These are phyloP conservation scores for Borovskyia barvae DNA, from an alignment of 208 protist genomes.

Conservation along the genomic window DNA sequence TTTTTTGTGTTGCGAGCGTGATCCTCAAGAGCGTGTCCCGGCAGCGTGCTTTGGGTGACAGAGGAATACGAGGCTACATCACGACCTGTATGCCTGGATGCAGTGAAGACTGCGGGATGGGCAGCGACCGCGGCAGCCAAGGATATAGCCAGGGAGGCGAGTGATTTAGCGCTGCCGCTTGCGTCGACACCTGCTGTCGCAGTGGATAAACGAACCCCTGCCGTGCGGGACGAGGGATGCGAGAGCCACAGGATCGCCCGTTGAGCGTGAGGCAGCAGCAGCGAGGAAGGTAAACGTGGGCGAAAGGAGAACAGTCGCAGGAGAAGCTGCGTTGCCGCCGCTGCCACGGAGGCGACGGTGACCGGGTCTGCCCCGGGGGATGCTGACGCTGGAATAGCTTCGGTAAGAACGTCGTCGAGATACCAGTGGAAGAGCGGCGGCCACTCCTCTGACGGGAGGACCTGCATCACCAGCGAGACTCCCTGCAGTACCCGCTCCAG, in stretches of 20 bases:
- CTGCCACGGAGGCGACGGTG: background rate
- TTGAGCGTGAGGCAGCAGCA: constrained; percentile 23
- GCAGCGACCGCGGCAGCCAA: constrained; percentile 20
- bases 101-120: constrained; percentile 5
- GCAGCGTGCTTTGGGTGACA: too few species aligned
- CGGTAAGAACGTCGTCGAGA: background rate
- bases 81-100: too few species aligned
- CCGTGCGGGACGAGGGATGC: background rate
- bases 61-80: too few species aligned
- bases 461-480: background rate
- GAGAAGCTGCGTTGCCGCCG: constrained; percentile 9
- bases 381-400: constrained; percentile 1
- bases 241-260: constrained; percentile 20
- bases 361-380: background rate
- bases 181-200: too few species aligned
- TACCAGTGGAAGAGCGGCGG: constrained; percentile 13
- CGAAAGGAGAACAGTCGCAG: constrained; percentile 12
- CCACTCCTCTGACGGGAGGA: constrained; percentile 8
- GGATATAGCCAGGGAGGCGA: too few species aligned
- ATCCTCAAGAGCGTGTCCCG: too few species aligned
- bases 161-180: too few species aligned
- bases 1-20: too few species aligned
- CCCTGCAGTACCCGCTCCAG: constrained; percentile 6
- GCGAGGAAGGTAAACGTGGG: constrained; percentile 16
- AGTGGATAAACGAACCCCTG: background rate